phyloP scores from a whole-genome alignment of 495 filamentous ascomycete species.

The Platismatia glauca region DNA sequence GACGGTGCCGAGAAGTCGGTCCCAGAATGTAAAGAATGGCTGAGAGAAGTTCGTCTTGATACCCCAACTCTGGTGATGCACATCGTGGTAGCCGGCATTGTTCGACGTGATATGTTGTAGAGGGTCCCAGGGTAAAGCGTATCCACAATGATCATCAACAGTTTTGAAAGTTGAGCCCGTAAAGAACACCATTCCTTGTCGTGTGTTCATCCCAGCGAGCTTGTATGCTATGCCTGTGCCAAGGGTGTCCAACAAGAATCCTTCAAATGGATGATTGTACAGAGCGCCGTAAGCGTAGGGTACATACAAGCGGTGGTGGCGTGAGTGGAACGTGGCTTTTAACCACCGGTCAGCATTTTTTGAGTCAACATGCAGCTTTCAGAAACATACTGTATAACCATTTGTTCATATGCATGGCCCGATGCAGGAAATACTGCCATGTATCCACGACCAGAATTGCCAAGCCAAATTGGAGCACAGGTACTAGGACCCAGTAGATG shows the following conservation, averaged over 20 bases:
- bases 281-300: constrained; percentile 82
- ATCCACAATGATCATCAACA: constrained; percentile 81
- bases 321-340: constrained; percentile 64
- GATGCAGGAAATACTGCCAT: constrained; percentile 83
- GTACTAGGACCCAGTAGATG: constrained; percentile 59
- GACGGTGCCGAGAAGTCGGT: constrained; percentile 58
- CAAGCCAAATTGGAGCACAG: constrained; percentile 52
- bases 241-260: constrained; percentile 72
- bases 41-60: constrained; percentile 74
- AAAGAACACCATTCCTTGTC: constrained; percentile 69
- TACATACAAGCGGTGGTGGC: constrained; percentile 82
- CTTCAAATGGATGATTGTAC: constrained; percentile 80
- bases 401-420: constrained; percentile 75
- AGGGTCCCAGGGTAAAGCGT: constrained; percentile 72
- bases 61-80: constrained; percentile 86
- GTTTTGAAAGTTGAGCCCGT: constrained; percentile 68
- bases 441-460: constrained; percentile 63
- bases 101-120: constrained; percentile 72
- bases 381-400: constrained; percentile 68
- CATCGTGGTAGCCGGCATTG: constrained; percentile 79
- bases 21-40: constrained; percentile 85
- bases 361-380: neutral
- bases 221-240: constrained; percentile 68
- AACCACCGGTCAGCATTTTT: neutral
- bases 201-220: constrained; percentile 52